Base-by-base conservation (phyloP, 257 asterid genomes). In the Solanum gandarillasii region DNA sequence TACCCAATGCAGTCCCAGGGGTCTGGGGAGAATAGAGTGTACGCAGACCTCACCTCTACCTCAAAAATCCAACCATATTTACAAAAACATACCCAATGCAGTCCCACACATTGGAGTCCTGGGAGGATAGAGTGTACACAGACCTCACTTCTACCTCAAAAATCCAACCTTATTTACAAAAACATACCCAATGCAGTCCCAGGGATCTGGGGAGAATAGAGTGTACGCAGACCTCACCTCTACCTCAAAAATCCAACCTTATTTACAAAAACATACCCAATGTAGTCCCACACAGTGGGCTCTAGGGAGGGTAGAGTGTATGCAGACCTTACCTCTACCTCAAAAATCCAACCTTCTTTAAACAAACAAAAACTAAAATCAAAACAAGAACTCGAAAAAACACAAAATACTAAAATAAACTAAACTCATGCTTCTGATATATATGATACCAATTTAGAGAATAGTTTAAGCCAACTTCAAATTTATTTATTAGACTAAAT, bases 281-380 rank as follows among this genome's bases (percentile, higher is more conserved):
- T 13, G 58, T 14, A 48, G 21, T 14, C 7, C 21, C 58, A 14
- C 58, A 14, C 21, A 48, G 2, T 48, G 21, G 58, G 20, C 0
- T 5, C 3, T 0, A 1, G 60, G 58, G 60, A 48, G 3, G 23
- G 3, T 16, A 48, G 9, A 5, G 23, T 5, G 0, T 6, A 48
- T 0, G 1, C 23, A 52, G 7, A 52, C 60, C 60, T 48, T 16
- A 16, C 9, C 0, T 52, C 4, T 16, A 52, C 62, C 62, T 52
- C 62, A 52, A 18, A 52, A 52, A 52, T 55, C 25, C 67, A 73
- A 34, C 81, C 48, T 73, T 73, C 10, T 95, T 78, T 8, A 83
- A 90, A 89, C 99, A 85, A 62, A 12, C 29, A 62, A 75, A 68
- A 88, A 70, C 43, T 58, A 86, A 88, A 43, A 43, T 79, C 85